Base-by-base conservation (phyloP, 1,284 basidiomycete species). In the Ganoderma resinaceum region DNA sequence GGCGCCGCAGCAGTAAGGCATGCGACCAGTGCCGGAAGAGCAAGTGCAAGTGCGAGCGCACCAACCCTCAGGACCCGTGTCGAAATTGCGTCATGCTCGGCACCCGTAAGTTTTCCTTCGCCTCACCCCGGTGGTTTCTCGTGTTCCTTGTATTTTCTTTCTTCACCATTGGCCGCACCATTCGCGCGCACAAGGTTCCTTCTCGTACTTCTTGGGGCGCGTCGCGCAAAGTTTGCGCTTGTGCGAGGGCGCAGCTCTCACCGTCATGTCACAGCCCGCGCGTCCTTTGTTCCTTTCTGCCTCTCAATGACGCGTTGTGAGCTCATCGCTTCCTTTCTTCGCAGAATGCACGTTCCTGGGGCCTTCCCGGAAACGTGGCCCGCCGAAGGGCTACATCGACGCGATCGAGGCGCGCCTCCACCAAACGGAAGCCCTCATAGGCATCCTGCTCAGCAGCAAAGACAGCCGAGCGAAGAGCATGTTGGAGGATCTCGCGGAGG, bases 301-400 rank as follows among this genome's bases (percentile, higher is more conserved):
- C 55, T 53, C 55, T 53, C 61, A 20, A 35, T 53, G 29, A 26
- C 26, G 18, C 53, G 23, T 26, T 33, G 38, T 58, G 46, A 31
- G 26, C 66, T 61, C 31, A 26, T 33, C 68, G 37, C 49, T 16
- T 52, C 12, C 23, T 37, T 62, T 63, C 63, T 11, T 9, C 12
- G 33, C 77, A 87, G 91, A 88, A 58, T 95, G 94, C 76, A 95
- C 93, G 0, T 95, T 93, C 78, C 84, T 94, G 52, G 94, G 93
- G 1, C 92, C 92, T 3, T 93, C 90, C 12, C 86, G 92, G 71
- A 95, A 95, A 78, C 89, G 92, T 71, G 92, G 92, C 1, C 94
- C 94, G 9, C 94, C 94, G 16, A 95, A 94, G 76, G 95, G 95
- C 2, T 96, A 96, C 82, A 95, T 96, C 77, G 93, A 96, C 77